Conservation (phyloP, 306 rosid species). For the Acacia crassicarpa region DNA sequence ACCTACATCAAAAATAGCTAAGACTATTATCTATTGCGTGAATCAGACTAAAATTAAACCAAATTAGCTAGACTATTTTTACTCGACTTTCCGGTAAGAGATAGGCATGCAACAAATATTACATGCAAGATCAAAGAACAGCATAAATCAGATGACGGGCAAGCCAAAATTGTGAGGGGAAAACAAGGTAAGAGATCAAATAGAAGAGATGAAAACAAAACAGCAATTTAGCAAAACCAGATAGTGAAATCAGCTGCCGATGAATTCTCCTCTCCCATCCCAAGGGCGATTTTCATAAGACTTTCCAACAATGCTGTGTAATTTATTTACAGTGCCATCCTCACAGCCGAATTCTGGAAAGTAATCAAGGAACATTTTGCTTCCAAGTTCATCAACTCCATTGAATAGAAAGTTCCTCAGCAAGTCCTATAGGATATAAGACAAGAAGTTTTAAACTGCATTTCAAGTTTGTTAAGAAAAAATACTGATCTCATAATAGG, state of each 20-base stretch:
- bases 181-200: not conserved
- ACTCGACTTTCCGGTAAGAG: not conserved
- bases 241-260: constrained; percentile 36
- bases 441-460: constrained; percentile 24
- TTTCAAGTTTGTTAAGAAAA: not conserved
- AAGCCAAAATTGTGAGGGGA: not conserved
- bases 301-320: constrained; percentile 55
- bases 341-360: constrained; percentile 59
- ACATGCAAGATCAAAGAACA: not conserved
- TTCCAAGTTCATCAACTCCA: constrained; percentile 81
- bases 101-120: not conserved
- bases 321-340: constrained; percentile 55
- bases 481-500: constrained; percentile 3
- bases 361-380: constrained; percentile 72
- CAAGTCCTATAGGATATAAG: constrained; percentile 55
- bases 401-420: constrained; percentile 75
- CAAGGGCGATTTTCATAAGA: constrained; percentile 83
- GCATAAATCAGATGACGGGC: not conserved
- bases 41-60: no score
- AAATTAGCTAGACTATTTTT: no score
- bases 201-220: not conserved
- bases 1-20: no score
- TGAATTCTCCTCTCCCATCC: constrained; percentile 68
- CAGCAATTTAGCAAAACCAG: not conserved
- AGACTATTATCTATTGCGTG: no score